Base-by-base conservation (phyloP, 2,329 filamentous ascomycete genomes). In the Ophiobolus disseminans region DNA sequence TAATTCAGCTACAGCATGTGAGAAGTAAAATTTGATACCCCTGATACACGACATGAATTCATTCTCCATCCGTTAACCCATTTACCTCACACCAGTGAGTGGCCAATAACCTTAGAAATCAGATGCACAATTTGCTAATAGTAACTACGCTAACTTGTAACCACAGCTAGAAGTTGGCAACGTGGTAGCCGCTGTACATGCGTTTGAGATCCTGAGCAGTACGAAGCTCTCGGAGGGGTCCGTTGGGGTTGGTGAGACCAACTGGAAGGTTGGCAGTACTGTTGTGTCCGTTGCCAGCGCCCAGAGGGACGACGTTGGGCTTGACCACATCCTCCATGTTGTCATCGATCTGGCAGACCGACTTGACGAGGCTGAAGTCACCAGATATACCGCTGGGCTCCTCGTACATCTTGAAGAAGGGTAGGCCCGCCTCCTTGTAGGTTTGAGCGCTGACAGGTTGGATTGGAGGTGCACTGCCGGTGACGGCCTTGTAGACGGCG, bases 391-490 rank as follows among this genome's bases (percentile, higher is more conserved):
- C 58, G 17, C 54, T 65, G 7, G 56, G 55, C 45, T 71, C 68
- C 19, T 72, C 51, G 48, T 62, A 69, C 20, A 67, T 45, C 3
- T 58, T 48, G 60, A 65, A 78, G 63, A 78, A 78, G 0, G 74
- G 73, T 2, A 69, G 53, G 2, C 70, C 70, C 21, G 62, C 20
- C 1, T 53, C 8, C 14, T 61, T 57, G 48, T 80, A 79, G 0
- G 60, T 61, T 14, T 57, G 13, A 4, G 69, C 65, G 4, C 63
- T 60, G 41, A 79, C 58, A 0, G 76, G 76, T 1, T 65, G 67
- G 1, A 49, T 34, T 5, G 72, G 73, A 0, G 74, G 66, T 0
- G 54, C 37, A 6, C 63, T 44, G 7, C 75, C 75, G 4, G 75
- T 78, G 23, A 77, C 55, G 6, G 50, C 26, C 3, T 64, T 28